Evolutionary conservation across 225 moss, liverwort and hornwort species (phyloP), one percentile per base, ranked within the genome.

Genomic region (Takakia lepidozioides): DNA sequence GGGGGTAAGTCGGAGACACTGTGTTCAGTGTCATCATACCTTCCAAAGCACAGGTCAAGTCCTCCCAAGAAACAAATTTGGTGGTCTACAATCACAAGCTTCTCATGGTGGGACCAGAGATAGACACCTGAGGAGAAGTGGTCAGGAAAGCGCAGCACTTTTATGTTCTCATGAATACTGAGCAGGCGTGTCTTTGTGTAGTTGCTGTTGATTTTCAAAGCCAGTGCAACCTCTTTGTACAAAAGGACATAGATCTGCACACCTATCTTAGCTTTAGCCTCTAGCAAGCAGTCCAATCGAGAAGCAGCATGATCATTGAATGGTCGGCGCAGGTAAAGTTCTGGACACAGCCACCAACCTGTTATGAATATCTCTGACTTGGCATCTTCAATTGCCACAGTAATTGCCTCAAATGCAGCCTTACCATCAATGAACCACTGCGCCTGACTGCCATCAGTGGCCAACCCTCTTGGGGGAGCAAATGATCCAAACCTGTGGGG

Each of bases 61-160:
- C 75, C 75, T 50, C 75, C 75, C 54, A 75, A 38, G 28, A 75
- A 75, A 29, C 75, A 75, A 3, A 75, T 65, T 3, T 30, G 61
- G 27, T 75, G 69, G 18, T 75, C 75, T 5, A 75, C 75, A 26
- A 75, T 75, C 46, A 70, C 75, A 19, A 75, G 65, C 50, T 75
- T 75, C 70, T 75, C 75, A 19, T 75, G 75, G 58, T 75, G 75
- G 15, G 75, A 75, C 75, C 75, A 75, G 8, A 75, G 75, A 25
- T 75, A 75, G 15, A 75, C 62, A 9, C 75, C 75, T 8, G 70
- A 75, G 23, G 75, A 75, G 58, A 70, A 70, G 28, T 75, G 75
- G 22, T 75, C 70, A 5, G 75, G 75, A 69, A 69, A 75, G 23
- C 70, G 75, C 2, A 75, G 62, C 25, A 75, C 75, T 55, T 75